These are phyloP conservation scores for Penicillium frequentans DNA, from an alignment of 2,329 filamentous ascomycete genomes.

Conservation along the genomic window DNA sequence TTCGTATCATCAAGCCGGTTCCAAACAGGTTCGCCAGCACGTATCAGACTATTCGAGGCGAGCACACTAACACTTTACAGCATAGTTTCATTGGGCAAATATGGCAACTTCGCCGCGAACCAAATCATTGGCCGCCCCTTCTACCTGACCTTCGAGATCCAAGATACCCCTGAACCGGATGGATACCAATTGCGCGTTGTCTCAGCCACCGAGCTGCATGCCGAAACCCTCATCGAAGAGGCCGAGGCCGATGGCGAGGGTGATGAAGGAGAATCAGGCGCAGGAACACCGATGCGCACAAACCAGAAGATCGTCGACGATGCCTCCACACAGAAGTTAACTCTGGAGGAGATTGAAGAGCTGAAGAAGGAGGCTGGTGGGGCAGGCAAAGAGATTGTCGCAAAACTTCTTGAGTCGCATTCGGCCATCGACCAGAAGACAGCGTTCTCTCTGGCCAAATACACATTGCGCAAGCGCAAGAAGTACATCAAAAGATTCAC, in stretches of 20 bases:
- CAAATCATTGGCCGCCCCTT: slow-evolving; percentile 88
- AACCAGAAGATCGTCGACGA: slow-evolving; percentile 66
- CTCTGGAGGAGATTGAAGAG: slow-evolving; percentile 68
- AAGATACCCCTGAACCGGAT: slow-evolving; percentile 66
- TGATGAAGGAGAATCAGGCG: slow-evolving; percentile 33
- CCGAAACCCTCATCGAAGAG: slow-evolving; percentile 64
- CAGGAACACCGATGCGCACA: slow-evolving; percentile 56
- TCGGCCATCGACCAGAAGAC: slow-evolving; percentile 92
- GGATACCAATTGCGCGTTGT: slow-evolving; percentile 73
- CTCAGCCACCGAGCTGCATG: slow-evolving; percentile 77
- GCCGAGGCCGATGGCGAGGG: slow-evolving; percentile 40
- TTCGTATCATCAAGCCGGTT: slow-evolving; percentile 59
- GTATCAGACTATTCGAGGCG: slow-evolving; percentile 2
- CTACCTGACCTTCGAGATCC: slow-evolving; percentile 85
- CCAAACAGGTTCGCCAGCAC: slow-evolving; percentile 62
- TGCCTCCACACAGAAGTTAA: slow-evolving; percentile 70
- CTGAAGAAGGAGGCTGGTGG: slow-evolving; percentile 71
- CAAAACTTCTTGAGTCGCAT: slow-evolving; percentile 89
- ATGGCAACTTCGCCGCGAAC: slow-evolving; percentile 86
- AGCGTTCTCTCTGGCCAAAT: slow-evolving; percentile 88
- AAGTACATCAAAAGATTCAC: slow-evolving; percentile 92
- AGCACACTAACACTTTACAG: slow-evolving; percentile 47
- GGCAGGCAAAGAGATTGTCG: slow-evolving; percentile 84
- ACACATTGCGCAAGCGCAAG: slow-evolving; percentile 88
- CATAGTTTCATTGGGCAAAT: slow-evolving; percentile 86